Conservation (phyloP, 352 stramenopile species). For the Phytophthora sansomeana region DNA sequence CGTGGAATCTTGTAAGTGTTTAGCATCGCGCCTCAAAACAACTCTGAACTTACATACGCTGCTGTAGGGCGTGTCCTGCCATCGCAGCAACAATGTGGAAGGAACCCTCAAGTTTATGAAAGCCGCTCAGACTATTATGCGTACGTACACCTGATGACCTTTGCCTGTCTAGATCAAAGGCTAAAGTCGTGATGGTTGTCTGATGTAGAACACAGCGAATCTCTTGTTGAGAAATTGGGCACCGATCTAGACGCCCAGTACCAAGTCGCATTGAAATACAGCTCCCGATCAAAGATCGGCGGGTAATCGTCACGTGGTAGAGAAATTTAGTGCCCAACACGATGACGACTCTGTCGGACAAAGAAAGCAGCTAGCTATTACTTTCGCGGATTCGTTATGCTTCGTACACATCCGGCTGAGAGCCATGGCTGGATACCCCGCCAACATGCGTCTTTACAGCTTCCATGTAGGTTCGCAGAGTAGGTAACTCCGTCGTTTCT, state of each 20-base stretch:
- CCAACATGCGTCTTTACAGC: slow-evolving; percentile 74
- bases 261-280: slow-evolving; percentile 39
- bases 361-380: background rate
- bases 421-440: slow-evolving; percentile 50
- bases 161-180: background rate
- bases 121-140: slow-evolving; percentile 47
- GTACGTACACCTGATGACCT: slow-evolving; percentile 27
- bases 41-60: background rate
- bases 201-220: slow-evolving; percentile 42
- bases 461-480: slow-evolving; percentile 75
- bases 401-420: slow-evolving; percentile 61
- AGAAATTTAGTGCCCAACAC: background rate
- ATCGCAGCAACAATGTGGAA: slow-evolving; percentile 40
- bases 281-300: slow-evolving; percentile 12
- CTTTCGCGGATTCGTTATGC: slow-evolving; percentile 35
- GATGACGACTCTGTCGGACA: background rate
- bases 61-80: slow-evolving; percentile 45
- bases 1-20: slow-evolving; percentile 76
- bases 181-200: slow-evolving; percentile 4
- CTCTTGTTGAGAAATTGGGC: slow-evolving; percentile 39
- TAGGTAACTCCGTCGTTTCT: slow-evolving; percentile 74
- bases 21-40: background rate
- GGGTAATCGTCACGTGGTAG: slow-evolving; percentile 3
- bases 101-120: slow-evolving; percentile 57
- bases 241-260: slow-evolving; percentile 53